Evolutionary conservation across 1,284 basidiomycete species (phyloP), one percentile per base, ranked within the genome.

Genomic region (Cutaneotrichosporon sp.): DNA sequence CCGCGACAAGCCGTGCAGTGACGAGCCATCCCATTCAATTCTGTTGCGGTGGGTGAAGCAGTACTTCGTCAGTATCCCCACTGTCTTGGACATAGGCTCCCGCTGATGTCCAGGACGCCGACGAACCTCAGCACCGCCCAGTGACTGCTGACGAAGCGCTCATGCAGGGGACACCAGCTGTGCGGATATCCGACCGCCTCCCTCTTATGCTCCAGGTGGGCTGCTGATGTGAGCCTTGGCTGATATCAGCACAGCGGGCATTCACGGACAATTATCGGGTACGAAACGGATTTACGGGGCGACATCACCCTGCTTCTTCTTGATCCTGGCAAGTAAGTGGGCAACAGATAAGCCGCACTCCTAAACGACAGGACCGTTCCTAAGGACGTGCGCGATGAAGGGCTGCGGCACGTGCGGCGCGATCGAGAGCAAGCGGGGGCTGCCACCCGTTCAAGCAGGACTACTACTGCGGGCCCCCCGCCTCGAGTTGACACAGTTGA

Each of bases 191-290:
- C 1, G 69, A 80, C 29, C 82, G 79, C 62, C 84, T 88, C 79
- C 90, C 90, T 4, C 64, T 93, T 17, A 83, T 93, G 33, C 76
- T 93, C 39, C 77, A 78, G 60, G 75, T 75, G 45, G 45, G 73
- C 37, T 51, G 14, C 16, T 17, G n/a, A 19, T 14, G 16, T 27
- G 3, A 16, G 14, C 11, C 35, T 7, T 8, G 10, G 51, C 51
- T 59, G 44, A 55, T 35, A 10, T 38, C 83, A 92, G 77, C 84
- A 88, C 62, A 68, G 79, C 4, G 88, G 89, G 0, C 90, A 93
- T 74, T 92, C 90, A 14, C 76, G 86, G n/a, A 85, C 84, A 2
- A 82, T 93, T 14, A 79, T 92, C 2, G 90, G 90, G 1, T 90
- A 86, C 62, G 88, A 92, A 66, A 72, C 83, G 33, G 77, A 75